Percentiles rank a stretch among this genome's conserved stretches.
Conservation (phyloP, 1,284 basidiomycete species). For the Rhodotorula mucilaginosa region DNA sequence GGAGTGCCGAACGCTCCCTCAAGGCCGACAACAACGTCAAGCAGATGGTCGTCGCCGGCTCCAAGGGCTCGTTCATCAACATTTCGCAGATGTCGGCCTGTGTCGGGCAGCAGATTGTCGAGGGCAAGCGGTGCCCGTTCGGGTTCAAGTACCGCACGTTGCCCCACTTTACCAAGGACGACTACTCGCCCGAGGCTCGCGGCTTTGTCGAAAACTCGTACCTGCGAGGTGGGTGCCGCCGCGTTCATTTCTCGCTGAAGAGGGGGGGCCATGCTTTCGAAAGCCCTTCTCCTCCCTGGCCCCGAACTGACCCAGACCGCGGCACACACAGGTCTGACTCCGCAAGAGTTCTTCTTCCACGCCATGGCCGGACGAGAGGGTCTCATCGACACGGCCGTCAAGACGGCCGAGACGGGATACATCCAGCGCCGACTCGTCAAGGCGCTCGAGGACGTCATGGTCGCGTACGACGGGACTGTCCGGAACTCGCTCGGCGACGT, state of each 20-base stretch:
- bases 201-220: constrained; percentile 99
- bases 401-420: constrained; percentile 99
- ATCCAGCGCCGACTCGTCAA: constrained; percentile 98
- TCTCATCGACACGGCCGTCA: constrained; percentile 98
- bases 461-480: constrained; percentile 96
- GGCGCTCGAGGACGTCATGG: constrained; percentile 95
- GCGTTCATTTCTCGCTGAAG: neutral
- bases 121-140: constrained; percentile 96
- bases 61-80: constrained; percentile 83
- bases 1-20: constrained; percentile 89
- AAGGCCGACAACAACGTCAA: constrained; percentile 99
- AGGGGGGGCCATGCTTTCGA: too few relatives aligned
- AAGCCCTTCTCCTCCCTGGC: too few relatives aligned
- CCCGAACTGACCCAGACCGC: too few relatives aligned
- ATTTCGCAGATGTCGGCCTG: constrained; percentile 99
- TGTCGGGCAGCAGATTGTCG: constrained; percentile 97
- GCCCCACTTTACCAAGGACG: constrained; percentile 98
- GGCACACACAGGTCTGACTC: constrained; percentile 60
- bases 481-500: constrained; percentile 94
- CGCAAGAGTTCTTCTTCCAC: constrained; percentile 99
- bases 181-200: constrained; percentile 96
- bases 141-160: constrained; percentile 95
- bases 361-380: constrained; percentile 99
- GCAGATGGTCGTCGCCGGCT: constrained; percentile 99
- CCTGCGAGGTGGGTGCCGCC: constrained; percentile 63